Conservation (phyloP, 2,329 filamentous ascomycete species). For the Stemphylium lycopersici region DNA sequence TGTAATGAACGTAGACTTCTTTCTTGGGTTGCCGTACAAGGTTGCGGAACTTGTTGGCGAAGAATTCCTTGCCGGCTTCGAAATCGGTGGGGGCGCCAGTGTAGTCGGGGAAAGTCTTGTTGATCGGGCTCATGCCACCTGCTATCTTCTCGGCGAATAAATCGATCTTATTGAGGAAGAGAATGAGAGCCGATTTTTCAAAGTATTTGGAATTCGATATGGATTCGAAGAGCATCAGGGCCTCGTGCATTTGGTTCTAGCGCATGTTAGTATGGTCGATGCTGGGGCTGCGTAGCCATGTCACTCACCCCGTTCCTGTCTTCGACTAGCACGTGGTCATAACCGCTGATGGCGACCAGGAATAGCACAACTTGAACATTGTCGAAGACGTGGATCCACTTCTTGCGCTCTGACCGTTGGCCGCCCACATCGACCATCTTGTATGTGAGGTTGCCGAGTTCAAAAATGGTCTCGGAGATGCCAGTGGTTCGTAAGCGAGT, state of each 20-base stretch:
- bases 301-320: slow-evolving; percentile 88
- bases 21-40: slow-evolving; percentile 58
- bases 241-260: slow-evolving; percentile 63
- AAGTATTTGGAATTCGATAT: slow-evolving; percentile 61
- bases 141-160: slow-evolving; percentile 58
- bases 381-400: slow-evolving; percentile 99
- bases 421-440: slow-evolving; percentile 98
- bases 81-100: slow-evolving; percentile 53
- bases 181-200: slow-evolving; percentile 57
- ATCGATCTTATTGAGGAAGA: slow-evolving; percentile 62
- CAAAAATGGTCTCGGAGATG: slow-evolving; percentile 94
- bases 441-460: slow-evolving; percentile 89
- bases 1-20: slow-evolving; percentile 60
- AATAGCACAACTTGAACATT: slow-evolving; percentile 92
- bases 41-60: slow-evolving; percentile 58
- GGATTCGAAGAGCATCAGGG: slow-evolving; percentile 60
- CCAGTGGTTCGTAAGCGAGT: slow-evolving; percentile 90
- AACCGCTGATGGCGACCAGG: slow-evolving; percentile 92
- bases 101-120: slow-evolving; percentile 58
- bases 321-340: slow-evolving; percentile 94
- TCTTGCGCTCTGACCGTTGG: slow-evolving; percentile 95
- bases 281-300: neutral
- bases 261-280: slow-evolving; percentile 12
- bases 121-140: slow-evolving; percentile 54
- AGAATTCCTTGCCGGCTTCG: slow-evolving; percentile 57